Evolutionary conservation across 2,329 filamentous ascomycete species (phyloP), one percentile per base, ranked within the genome.

Genomic region (Knufia fluminis): DNA sequence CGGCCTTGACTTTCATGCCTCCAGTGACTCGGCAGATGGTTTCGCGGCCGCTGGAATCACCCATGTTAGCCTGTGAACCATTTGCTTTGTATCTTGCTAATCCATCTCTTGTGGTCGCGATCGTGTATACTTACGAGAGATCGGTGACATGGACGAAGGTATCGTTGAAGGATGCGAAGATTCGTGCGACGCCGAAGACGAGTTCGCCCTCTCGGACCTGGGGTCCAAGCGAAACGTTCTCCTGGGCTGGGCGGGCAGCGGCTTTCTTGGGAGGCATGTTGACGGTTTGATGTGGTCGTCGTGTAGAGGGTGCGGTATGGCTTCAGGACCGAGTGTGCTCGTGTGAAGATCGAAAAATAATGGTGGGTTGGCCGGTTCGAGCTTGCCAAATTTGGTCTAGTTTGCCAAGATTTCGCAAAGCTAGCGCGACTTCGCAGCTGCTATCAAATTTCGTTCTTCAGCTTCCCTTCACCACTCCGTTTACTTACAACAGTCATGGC

Each of bases 1-100:
- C 90, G 75, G 90, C 90, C 86, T 98, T 98, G 83, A 98, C 92
- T 83, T 98, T 98, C 92, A 98, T 98, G 71, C 94, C 94, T 79
- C 94, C 92, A 67, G 94, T 98, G 64, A 98, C 91, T 87, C 92
- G 90, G 83, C 83, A 87, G 79, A 98, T 96, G 77, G 94, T 98
- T 86, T 98, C 92, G 77, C 92, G 92, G 78, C 92, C 92, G 77
- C 87, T 94, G 78, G 72, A 79, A 81, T 80, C 76, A 81, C 75
- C 76, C 76, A 79, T 68, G 76, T 84, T 75, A 83, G 80, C 75
- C 74, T 76, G 59, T 71, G 62, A 68, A 67, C 66, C 64, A 64
- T 55, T 46, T 39, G 31, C 47, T 54, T 58, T 57, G 60, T 52
- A 52, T 50, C 50, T 46, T 46, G 16, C 44, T 8, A 35, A 28